A percentile compares a stretch with the other conserved stretches of the same genome.
phyloP scores from a whole-genome alignment of 257 asterid genomes.

The Orobanche coerulescens region DNA sequence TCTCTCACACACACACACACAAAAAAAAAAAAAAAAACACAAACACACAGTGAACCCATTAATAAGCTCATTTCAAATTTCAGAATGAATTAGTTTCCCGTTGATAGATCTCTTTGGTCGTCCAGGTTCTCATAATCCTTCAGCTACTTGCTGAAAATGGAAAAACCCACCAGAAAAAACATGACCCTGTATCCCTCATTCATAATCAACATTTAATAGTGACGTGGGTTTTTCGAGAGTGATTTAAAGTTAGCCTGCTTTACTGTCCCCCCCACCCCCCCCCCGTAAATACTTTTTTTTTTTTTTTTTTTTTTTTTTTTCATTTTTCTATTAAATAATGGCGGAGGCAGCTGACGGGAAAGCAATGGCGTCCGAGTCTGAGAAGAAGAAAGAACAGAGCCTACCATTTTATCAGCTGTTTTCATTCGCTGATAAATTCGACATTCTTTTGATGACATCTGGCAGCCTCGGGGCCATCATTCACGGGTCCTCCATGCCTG shows the following conservation, averaged over 20 bases:
- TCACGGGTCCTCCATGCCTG: slow-evolving; percentile 98
- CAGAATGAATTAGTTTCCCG: not conserved
- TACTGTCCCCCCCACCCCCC: too few species aligned
- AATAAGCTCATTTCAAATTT: slow-evolving; percentile 19
- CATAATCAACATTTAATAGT: not conserved
- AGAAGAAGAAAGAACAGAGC: slow-evolving; percentile 60
- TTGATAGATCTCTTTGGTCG: not conserved
- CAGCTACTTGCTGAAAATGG: slow-evolving; percentile 11
- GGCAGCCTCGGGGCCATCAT: slow-evolving; percentile 77
- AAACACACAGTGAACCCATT: slow-evolving; percentile 15
- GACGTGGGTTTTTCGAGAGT: slow-evolving; percentile 20
- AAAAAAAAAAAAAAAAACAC: too few species aligned
- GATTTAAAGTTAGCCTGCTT: slow-evolving; percentile 15
- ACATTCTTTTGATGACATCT: slow-evolving; percentile 30
- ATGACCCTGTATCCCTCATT: slow-evolving; percentile 17
- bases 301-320: too few species aligned
- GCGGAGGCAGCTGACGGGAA: slow-evolving; percentile 44
- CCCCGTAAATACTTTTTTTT: too few species aligned
- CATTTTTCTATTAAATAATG: slow-evolving; percentile 21
- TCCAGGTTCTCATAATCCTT: slow-evolving; percentile 16
- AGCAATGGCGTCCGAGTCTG: slow-evolving; percentile 50
- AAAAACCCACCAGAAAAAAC: slow-evolving; percentile 6
- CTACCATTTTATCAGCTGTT: slow-evolving; percentile 52
- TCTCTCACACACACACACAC: too few species aligned
- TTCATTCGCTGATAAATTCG: slow-evolving; percentile 47